phyloP scores from a whole-genome alignment of 352 stramenopile species.

The Globisporangium sylvaticum region DNA sequence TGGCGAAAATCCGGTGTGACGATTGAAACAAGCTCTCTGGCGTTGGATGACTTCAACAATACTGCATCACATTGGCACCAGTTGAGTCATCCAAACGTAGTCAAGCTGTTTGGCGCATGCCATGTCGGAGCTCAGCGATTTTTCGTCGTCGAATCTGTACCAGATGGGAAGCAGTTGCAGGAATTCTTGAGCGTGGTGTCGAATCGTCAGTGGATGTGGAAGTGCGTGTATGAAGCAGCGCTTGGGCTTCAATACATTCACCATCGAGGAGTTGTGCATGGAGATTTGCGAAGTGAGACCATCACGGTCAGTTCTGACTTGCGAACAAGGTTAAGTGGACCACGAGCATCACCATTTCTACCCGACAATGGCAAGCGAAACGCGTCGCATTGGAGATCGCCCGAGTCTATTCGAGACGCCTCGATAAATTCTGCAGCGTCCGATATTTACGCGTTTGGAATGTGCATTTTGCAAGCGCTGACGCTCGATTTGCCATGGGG shows the following conservation, averaged over 20 bases:
- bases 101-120: slow-evolving; percentile 5
- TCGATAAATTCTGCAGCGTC: background rate
- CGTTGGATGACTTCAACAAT: background rate
- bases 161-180: background rate
- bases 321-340: background rate
- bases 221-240: background rate
- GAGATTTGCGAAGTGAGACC: background rate
- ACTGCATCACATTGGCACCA: background rate
- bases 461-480: background rate
- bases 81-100: slow-evolving; percentile 11
- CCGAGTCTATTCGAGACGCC: background rate
- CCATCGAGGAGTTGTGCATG: background rate
- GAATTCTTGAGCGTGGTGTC: background rate
- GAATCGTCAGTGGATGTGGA: background rate
- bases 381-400: background rate
- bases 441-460: background rate
- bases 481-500: background rate
- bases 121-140: background rate
- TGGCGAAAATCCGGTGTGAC: slow-evolving; percentile 5
- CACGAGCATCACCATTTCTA: background rate
- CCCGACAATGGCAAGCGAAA: background rate
- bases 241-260: background rate
- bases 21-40: background rate
- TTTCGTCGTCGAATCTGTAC: background rate
- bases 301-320: background rate